A percentile compares a stretch with the other conserved stretches of the same genome.
Evolutionary conservation across 805 yeast species (phyloP).

Genomic region (Zygotorulaspora danielsina): DNA sequence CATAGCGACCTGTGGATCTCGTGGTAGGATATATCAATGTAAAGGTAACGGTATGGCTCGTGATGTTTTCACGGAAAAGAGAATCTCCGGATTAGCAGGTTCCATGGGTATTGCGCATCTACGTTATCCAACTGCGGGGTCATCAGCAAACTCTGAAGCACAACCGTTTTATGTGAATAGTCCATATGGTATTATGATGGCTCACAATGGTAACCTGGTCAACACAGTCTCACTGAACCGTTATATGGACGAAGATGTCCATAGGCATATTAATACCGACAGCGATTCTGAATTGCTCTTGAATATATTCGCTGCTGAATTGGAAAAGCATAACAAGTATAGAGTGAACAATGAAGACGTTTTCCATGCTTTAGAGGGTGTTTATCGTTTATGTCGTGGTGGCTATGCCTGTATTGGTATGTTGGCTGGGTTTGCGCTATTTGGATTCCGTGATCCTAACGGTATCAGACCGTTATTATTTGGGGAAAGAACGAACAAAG

Average conservation of each 20-base stretch:
- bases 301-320: constrained; percentile 86
- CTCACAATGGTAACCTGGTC: constrained; percentile 94
- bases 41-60: constrained; percentile 99
- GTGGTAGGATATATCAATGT: constrained; percentile 93
- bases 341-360: constrained; percentile 90
- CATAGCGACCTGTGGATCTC: constrained; percentile 88
- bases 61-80: constrained; percentile 84
- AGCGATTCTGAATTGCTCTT: constrained; percentile 88
- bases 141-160: constrained; percentile 92
- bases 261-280: constrained; percentile 96
- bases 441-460: constrained; percentile 96
- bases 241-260: constrained; percentile 88
- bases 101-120: constrained; percentile 94
- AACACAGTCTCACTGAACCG: constrained; percentile 73
- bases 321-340: constrained; percentile 85
- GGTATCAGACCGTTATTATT: constrained; percentile 89
- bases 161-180: constrained; percentile 98
- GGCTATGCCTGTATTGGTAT: constrained; percentile 96
- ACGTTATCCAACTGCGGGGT: constrained; percentile 97
- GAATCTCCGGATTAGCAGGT: constrained; percentile 79
- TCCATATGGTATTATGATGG: constrained; percentile 86
- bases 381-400: constrained; percentile 78
- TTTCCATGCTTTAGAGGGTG: constrained; percentile 79
- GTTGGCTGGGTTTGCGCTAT: constrained; percentile 92
- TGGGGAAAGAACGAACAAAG: constrained; percentile 71